Base-by-base conservation (phyloP, 169 alveolate species). In the Gregarina niphandrodes region DNA sequence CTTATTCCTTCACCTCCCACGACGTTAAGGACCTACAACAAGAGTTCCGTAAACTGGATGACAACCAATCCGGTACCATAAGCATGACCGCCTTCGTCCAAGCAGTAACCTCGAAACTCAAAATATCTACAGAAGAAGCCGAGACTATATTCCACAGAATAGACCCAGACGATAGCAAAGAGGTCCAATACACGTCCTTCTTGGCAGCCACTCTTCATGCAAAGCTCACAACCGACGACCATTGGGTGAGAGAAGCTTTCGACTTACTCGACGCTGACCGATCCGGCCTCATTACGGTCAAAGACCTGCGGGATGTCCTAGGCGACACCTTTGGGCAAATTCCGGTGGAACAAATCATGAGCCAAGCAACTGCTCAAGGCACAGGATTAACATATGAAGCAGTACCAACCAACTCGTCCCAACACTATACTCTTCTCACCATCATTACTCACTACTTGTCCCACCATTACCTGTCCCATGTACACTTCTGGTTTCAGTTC, bases 191-290 rank as follows among this genome's bases (percentile, higher is more conserved):
- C 22, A 22, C 46, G 29, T 46, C 37, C 15, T 47, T 47, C 42
- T 11, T 47, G 17, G 56, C 56, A 3, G 47, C 47, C 26, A 37
- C 38, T 6, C 20, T 47, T 0, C 46, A 37, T 20, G 16, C 37
- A 2, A 46, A 42, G 5, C 19, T 47, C 13, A 42, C 36, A 4
- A 41, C 37, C 23, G 19, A 21, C 23, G 35, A 37, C 20, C 39
- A 28, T 9, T 37, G 26, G 30, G 30, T 47, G 3, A 12, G 47
- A 9, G 48, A 47, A 11, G 56, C 56, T 4, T 47, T 47, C 24
- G 30, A 22, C 9, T 26, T 46, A 20, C 29, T 11, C 17, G 56
- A 43, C 40, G 29, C 1, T 9, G 7, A 7, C 20, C 12, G 2
- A 6, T 6, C n/a, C 11, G 16, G 7, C 13, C 28, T 16, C 42